Base-by-base conservation (phyloP, 345 rosid genomes). In the Combretum micranthum region DNA sequence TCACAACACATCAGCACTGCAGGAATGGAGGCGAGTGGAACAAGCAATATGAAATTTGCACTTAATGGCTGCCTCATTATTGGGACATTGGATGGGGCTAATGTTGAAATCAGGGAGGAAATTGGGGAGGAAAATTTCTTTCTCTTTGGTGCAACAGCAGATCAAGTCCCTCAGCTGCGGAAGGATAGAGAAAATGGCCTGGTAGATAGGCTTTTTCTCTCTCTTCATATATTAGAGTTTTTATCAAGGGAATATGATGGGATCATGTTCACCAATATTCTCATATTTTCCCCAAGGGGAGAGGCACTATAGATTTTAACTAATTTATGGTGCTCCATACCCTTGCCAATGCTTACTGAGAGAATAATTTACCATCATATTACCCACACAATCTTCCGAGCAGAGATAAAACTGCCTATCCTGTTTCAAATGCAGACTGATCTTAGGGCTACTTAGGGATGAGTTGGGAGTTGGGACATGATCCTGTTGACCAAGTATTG, bases 21-120 rank as follows among this genome's bases (percentile, higher is more conserved):
- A 59, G 98, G 98, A 64, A 92, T 92, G 98, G 98, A 92, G 77
- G 98, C 98, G 53, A 92, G 98, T 76, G 98, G 98, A 49, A 92
- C 98, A 42, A 92, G 98, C 88, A 92, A 92, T 83, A 92, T 92
- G 98, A 92, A 92, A 70, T 92, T 92, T 50, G 72, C 98, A 26
- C 85, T 92, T 25, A 92, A 92, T 42, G 98, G 98, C 55, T 88
- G 98, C 77, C 96, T 92, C 64, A 86, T 92, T 53, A 83, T 92
- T 59, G 98, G 98, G 70, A 92, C 98, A 52, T 65, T 92, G 43
- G 98, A 92, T 69, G 98, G 98, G 19, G 98, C 98, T 62, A 92
- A 92, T 67, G 98, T 92, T 44, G 98, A 92, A 80, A 92, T 92
- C 69, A 80, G 96, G 72, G 90, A 88, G 65, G 98, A 92, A 74